Evolutionary conservation across 2,329 filamentous ascomycete species (phyloP).

Genomic region (Blastomyces parvus): DNA sequence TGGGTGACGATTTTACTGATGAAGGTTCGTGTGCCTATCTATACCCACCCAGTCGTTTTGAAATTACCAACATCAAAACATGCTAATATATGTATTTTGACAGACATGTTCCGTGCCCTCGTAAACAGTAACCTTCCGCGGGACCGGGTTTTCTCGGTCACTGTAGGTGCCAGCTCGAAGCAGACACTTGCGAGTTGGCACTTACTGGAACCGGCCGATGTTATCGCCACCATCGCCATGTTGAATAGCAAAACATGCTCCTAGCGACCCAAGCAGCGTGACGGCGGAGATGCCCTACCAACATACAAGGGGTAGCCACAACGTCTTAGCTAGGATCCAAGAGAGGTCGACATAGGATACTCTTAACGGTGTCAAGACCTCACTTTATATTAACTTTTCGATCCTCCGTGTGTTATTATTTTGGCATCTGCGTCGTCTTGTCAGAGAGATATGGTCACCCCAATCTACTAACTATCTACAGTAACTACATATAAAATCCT

Average conservation of each 20-base stretch:
- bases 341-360: neutral
- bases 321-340: neutral
- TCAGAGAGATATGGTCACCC: neutral
- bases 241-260: slow-evolving; percentile 39
- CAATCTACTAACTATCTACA: neutral
- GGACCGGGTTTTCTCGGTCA: slow-evolving; percentile 77
- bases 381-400: neutral
- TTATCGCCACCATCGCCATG: slow-evolving; percentile 56
- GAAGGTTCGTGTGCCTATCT: slow-evolving; percentile 55
- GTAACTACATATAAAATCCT: neutral
- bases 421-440: neutral
- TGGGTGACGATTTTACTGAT: slow-evolving; percentile 94
- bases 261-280: neutral
- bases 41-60: neutral
- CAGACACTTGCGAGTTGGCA: slow-evolving; percentile 86
- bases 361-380: too few relatives aligned
- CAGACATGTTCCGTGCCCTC: slow-evolving; percentile 77
- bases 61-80: neutral
- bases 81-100: slow-evolving; percentile 10
- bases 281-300: neutral
- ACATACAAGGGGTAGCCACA: neutral
- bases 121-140: slow-evolving; percentile 45
- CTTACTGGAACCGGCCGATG: slow-evolving; percentile 76
- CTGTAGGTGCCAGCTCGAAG: slow-evolving; percentile 84
- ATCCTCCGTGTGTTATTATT: neutral